phyloP scores from a whole-genome alignment of 352 stramenopile genomes.

The Poterioochromonas sp. region DNA sequence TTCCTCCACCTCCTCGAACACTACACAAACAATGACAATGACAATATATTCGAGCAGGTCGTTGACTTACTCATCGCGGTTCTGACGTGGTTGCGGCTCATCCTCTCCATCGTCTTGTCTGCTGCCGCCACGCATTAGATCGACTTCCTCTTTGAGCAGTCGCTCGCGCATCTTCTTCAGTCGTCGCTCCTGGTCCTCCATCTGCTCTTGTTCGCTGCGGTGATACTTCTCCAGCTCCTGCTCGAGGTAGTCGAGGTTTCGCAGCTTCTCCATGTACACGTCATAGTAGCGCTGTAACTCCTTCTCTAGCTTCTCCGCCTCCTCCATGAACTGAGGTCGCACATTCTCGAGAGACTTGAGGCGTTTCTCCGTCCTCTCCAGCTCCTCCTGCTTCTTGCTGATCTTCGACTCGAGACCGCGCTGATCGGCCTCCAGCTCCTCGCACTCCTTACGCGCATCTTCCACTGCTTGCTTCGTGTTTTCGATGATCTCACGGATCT shows the following conservation, averaged over 20 bases:
- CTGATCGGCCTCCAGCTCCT: constrained; percentile 80
- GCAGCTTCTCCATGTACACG: constrained; percentile 80
- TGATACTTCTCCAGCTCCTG: constrained; percentile 73
- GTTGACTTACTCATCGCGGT: background rate
- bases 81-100: background rate
- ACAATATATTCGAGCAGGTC: background rate
- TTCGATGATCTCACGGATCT: constrained; percentile 42
- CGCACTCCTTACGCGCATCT: constrained; percentile 67
- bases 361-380: constrained; percentile 86
- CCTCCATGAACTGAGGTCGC: constrained; percentile 88
- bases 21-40: background rate
- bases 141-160: constrained; percentile 28
- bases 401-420: constrained; percentile 78
- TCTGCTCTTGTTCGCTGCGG: constrained; percentile 37
- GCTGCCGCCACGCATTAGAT: background rate
- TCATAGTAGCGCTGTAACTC: constrained; percentile 89
- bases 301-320: constrained; percentile 92
- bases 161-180: constrained; percentile 34
- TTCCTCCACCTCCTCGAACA: background rate
- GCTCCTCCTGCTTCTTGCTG: constrained; percentile 83
- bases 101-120: background rate
- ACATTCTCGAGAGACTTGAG: constrained; percentile 76
- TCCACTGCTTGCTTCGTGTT: constrained; percentile 45
- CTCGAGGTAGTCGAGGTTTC: constrained; percentile 92
- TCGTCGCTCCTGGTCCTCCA: constrained; percentile 6